A percentile compares a stretch with the other conserved stretches of the same genome.
These are phyloP conservation scores for Podospora didyma DNA, from an alignment of 495 filamentous ascomycete genomes.

Conservation along the genomic window DNA sequence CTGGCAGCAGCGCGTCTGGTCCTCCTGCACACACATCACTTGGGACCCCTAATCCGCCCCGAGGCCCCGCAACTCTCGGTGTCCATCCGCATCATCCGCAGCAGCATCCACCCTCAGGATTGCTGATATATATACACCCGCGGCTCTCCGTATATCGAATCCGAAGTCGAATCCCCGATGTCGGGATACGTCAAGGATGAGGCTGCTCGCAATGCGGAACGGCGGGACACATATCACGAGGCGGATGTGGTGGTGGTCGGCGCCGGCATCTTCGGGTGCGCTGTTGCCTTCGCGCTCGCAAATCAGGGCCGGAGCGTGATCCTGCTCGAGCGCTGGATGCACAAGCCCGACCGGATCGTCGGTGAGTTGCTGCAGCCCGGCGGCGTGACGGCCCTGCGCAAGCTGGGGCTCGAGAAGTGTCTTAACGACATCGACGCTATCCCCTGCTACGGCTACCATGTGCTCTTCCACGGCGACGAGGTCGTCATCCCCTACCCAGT, in stretches of 20 bases:
- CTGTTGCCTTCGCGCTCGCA: constrained; percentile 74
- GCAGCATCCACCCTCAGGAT: not conserved
- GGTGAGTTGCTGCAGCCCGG: constrained; percentile 94
- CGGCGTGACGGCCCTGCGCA: constrained; percentile 74
- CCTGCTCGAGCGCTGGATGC: constrained; percentile 82
- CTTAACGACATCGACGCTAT: constrained; percentile 88
- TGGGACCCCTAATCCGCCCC: no score
- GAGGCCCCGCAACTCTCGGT: no score
- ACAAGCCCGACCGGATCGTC: constrained; percentile 94
- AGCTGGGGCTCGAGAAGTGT: constrained; percentile 75
- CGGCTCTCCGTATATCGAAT: not conserved
- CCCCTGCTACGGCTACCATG: constrained; percentile 76
- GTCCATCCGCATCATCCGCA: no score
- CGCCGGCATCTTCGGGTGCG: constrained; percentile 85
- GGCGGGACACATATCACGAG: constrained; percentile 41
- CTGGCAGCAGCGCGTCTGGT: no score
- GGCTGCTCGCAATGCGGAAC: constrained; percentile 34
- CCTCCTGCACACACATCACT: no score
- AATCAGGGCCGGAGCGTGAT: constrained; percentile 86
- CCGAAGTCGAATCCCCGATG: constrained; percentile 1
- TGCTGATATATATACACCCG: not conserved
- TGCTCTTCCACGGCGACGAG: constrained; percentile 73
- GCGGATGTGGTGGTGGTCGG: constrained; percentile 85
- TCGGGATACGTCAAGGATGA: constrained; percentile 15
- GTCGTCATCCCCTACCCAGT: constrained; percentile 74